phyloP scores from a whole-genome alignment of 2,329 filamentous ascomycete genomes.

The Neocatenulostroma microsporum region DNA sequence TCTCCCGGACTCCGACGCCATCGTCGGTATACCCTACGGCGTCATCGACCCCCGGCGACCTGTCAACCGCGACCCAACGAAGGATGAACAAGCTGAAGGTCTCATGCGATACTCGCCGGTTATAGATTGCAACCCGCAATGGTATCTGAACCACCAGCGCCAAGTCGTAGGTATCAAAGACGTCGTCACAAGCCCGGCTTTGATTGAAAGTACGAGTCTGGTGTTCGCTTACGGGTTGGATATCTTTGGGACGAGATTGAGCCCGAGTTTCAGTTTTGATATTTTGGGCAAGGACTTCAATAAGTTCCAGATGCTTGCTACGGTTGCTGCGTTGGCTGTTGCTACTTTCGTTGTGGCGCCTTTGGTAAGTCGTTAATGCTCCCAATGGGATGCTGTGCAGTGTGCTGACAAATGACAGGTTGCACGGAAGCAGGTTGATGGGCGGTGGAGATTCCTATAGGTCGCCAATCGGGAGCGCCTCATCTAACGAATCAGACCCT shows the following conservation, averaged over 20 bases:
- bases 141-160: constrained; percentile 70
- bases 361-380: constrained; percentile 57
- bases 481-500: no score
- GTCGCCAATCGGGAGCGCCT: no score
- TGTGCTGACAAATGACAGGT: constrained; percentile 33
- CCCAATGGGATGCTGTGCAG: constrained; percentile 1
- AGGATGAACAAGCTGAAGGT: constrained; percentile 75
- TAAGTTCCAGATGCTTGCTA: constrained; percentile 74
- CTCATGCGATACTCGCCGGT: constrained; percentile 66
- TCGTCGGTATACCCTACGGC: constrained; percentile 70
- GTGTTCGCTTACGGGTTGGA: constrained; percentile 85
- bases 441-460: constrained; percentile 47
- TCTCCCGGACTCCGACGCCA: constrained; percentile 62
- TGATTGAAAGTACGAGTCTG: constrained; percentile 85
- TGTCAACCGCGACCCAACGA: constrained; percentile 71
- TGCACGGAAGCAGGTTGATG: constrained; percentile 59
- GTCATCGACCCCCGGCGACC: constrained; percentile 81
- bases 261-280: constrained; percentile 87
- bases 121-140: constrained; percentile 76
- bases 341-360: constrained; percentile 75
- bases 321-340: constrained; percentile 68
- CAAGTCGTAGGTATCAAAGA: constrained; percentile 68
- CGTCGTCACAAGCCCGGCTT: constrained; percentile 66
- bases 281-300: constrained; percentile 90
- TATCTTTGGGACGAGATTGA: constrained; percentile 75